A percentile compares a stretch with the other conserved stretches of the same genome.
Conservation (phyloP, 2,329 filamentous ascomycete species). For the Epichloe gansuensis region DNA sequence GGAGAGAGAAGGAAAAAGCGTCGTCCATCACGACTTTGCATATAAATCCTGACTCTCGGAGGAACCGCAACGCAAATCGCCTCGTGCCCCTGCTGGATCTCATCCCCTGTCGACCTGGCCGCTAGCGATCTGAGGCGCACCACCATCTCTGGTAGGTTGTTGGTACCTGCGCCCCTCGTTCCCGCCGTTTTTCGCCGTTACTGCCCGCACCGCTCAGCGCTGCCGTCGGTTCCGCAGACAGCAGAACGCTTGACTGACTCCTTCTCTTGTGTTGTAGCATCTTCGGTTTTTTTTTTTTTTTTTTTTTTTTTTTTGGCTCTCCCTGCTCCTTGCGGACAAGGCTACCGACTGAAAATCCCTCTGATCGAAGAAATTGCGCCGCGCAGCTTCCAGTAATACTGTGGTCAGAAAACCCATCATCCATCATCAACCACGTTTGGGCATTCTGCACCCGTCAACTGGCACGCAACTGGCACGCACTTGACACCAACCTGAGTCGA, state of each 20-base stretch:
- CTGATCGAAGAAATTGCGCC: too few species aligned
- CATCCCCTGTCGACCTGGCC: slow-evolving; percentile 12
- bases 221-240: slow-evolving; percentile 2
- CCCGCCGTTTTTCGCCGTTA: slow-evolving; percentile 4
- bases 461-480: slow-evolving; percentile 1
- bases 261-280: not conserved
- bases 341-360: too few species aligned
- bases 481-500: not conserved
- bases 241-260: not conserved
- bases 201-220: slow-evolving; percentile 1
- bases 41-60: not conserved
- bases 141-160: slow-evolving; percentile 7
- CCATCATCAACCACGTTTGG: not conserved
- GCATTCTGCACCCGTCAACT: not conserved
- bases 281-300: not conserved
- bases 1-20: not conserved
- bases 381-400: not conserved
- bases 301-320: not conserved
- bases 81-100: not conserved
- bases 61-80: not conserved
- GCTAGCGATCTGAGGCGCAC: slow-evolving; percentile 9
- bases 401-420: not conserved
- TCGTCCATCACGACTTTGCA: not conserved
- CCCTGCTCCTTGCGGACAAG: not conserved
- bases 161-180: slow-evolving; percentile 8